Conservation (phyloP, 805 yeast genomes). For the Metahyphopichia silvanorum region DNA sequence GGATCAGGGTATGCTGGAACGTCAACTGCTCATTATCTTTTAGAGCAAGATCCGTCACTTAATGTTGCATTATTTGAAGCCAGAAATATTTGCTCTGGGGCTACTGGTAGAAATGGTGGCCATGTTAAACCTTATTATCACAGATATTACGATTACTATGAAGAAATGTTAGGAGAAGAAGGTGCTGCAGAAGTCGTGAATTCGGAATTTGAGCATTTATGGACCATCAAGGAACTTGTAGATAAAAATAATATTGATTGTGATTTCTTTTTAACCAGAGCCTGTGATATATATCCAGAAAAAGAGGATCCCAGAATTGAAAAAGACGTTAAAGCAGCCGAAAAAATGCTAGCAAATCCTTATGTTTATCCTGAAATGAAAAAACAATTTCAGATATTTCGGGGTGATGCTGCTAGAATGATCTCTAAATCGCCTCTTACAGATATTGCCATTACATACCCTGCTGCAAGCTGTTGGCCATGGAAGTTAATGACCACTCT, state of each 20-base stretch:
- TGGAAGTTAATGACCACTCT: constrained; percentile 35
- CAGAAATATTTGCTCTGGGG: constrained; percentile 37
- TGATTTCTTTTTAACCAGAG: constrained; percentile 28
- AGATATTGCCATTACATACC: constrained; percentile 29
- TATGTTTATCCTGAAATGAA: constrained; percentile 19
- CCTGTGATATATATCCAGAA: constrained; percentile 31
- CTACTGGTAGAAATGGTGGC: constrained; percentile 51
- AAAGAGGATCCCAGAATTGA: constrained; percentile 5
- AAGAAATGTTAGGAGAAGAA: constrained; percentile 15
- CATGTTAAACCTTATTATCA: constrained; percentile 30
- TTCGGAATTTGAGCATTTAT: constrained; percentile 34
- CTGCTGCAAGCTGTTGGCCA: constrained; percentile 46
- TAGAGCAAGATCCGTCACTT: constrained; percentile 17
- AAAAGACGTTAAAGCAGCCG: constrained; percentile 6
- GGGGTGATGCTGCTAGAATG: constrained; percentile 26
- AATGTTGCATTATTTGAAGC: constrained; percentile 36
- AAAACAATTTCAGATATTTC: constrained; percentile 25
- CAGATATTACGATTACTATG: constrained; percentile 8
- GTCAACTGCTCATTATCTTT: constrained; percentile 33
- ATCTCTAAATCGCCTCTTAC: constrained; percentile 24
- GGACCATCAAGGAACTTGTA: constrained; percentile 27
- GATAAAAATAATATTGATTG: constrained; percentile 35
- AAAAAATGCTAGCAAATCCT: constrained; percentile 19
- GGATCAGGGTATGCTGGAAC: constrained; percentile 48
- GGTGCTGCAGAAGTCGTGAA: constrained; percentile 34